Base-by-base conservation (phyloP, 2,329 filamentous ascomycete species). In the Ustulina deusta region DNA sequence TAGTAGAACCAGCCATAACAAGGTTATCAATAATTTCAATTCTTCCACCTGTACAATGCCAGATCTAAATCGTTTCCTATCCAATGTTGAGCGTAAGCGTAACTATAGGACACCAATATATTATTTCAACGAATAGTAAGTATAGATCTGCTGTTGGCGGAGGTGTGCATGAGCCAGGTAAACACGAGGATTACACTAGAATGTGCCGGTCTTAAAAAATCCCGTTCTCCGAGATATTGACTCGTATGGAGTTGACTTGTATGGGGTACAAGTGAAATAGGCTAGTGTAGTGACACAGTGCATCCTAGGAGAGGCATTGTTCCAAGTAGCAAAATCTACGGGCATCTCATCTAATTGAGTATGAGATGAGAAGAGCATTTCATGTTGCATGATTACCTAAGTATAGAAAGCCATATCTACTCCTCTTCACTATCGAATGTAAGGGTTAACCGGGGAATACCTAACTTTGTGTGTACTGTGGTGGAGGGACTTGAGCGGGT, bases 211-310 rank as follows among this genome's bases (percentile, higher is more conserved):
- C 32, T 61, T 46, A 52, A 20, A 42, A 32, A 52, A 34, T 51
- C 32, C 46, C 32, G n/a, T 49, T 32, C 32, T 56, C 54, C 63
- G 52, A 66, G 40, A 59, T 66, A 55, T 65, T 49, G 49, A 40
- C 51, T 56, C n/a, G 27, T 40, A 54, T 40, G n/a, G n/a, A n/a
- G n/a, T n/a, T n/a, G n/a, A n/a, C n/a, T n/a, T n/a, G n/a, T 32
- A 40, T 51, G 32, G 34, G 25, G 29, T 17, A 61, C 36, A 54
- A 29, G 25, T 36, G 42, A 36, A 22, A 57, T 57, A n/a, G n/a
- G n/a, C n/a, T n/a, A n/a, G n/a, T n/a, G n/a, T n/a, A n/a, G n/a
- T n/a, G n/a, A n/a, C n/a, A n/a, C n/a, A n/a, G n/a, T n/a, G n/a
- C 46, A 32, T 38, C 4, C 34, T 42, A 25, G 29, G 7, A 32